Conservation (phyloP, 139 green algal genomes). For the Volvox reticuliferus region DNA sequence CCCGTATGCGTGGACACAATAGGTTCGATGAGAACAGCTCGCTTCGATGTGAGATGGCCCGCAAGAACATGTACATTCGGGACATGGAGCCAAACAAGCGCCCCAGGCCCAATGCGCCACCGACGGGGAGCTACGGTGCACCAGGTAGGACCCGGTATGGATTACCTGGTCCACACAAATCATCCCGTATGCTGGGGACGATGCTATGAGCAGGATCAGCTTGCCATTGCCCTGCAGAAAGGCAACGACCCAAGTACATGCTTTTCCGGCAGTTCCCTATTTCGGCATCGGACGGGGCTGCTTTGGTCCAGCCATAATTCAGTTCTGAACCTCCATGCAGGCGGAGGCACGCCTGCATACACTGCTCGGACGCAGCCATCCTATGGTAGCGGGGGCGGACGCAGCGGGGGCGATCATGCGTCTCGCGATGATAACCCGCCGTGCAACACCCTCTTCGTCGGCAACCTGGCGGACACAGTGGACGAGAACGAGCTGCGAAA, state of each 20-base stretch:
- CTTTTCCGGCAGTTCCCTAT: no score
- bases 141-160: no score
- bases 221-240: no score
- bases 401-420: neutral
- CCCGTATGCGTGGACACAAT: neutral
- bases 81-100: slow-evolving; percentile 68
- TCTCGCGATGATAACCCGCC: slow-evolving; percentile 84
- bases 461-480: slow-evolving; percentile 80
- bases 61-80: slow-evolving; percentile 91
- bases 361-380: neutral
- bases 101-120: neutral
- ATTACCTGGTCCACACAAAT: no score
- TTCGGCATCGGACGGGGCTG: no score
- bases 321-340: neutral
- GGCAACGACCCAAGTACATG: no score
- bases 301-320: no score
- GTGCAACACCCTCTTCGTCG: slow-evolving; percentile 93
- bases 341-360: neutral
- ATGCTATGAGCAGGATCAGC: no score
- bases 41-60: slow-evolving; percentile 90
- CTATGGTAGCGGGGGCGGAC: neutral
- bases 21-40: slow-evolving; percentile 80
- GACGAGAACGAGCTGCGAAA: slow-evolving; percentile 80
- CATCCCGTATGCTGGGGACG: no score
- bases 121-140: neutral